Evolutionary conservation across 768 basidiomycete species (phyloP), one percentile per base, ranked within the genome.

Genomic region (Mycena rosella): DNA sequence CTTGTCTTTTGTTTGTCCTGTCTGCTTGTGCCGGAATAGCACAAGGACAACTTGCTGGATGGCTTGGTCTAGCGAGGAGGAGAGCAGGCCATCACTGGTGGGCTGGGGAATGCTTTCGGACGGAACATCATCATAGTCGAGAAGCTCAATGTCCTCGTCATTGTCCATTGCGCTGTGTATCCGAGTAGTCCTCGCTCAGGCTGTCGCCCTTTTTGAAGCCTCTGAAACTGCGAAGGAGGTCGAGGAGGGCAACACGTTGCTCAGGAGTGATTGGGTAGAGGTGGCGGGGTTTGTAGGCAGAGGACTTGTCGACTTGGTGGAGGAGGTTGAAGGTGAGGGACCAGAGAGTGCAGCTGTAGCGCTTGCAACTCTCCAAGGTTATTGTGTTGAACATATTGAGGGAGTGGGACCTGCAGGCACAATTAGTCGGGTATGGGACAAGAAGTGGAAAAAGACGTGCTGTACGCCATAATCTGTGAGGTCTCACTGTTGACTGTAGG

Each of bases 241-340:
- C 34, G 34, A 36, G 34, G 34, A 36, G 34, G 34, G 8, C 15
- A 15, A 7, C 8, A 15, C 34, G 34, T 15, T 36, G 34, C 34
- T 36, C 34, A 15, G 34, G 34, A 7, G 34, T 36, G 34, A 36
- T 42, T 7, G 57, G 57, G 58, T 65, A 65, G 17, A 29, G 32
- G 48, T 48, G 42, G 45, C 0, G 10, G 11, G 49, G 63, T 26
- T 42, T 52, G 63, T 40, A 45, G 29, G 27, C 18, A 8, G 38
- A 6, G n/a, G 4, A 9, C 0, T 14, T 11, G 48, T 60, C 36
- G 3, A 67, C 30, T 55, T 67, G 65, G n/a, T 52, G 27, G 22
- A 60, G 59, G n/a, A 67, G 59, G 17, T 60, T 60, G 44, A 67
- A 67, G 27, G 54, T 22, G 11, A 66, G 52, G 8, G 58, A 22